Conservation (phyloP, 1,284 basidiomycete genomes). For the Irpex sp. region DNA sequence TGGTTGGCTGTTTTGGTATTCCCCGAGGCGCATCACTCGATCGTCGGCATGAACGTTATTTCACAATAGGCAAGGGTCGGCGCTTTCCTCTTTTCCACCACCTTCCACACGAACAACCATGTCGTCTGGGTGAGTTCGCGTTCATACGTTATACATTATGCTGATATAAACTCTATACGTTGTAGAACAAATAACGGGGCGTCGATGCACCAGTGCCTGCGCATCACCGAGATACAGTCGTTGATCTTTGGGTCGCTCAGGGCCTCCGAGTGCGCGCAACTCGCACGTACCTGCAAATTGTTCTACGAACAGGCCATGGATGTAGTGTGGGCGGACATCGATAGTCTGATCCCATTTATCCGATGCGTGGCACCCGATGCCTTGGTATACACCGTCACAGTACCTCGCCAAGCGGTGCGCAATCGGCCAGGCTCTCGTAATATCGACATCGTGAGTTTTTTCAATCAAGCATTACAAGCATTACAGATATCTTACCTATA, state of each 20-base stretch:
- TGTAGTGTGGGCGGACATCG: neutral
- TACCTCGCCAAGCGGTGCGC: neutral
- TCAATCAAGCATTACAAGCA: no score
- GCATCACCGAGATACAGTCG: neutral
- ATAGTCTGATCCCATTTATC: neutral
- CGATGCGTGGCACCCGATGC: neutral
- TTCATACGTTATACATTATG: no score
- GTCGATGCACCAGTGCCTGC: neutral
- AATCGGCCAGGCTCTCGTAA: neutral
- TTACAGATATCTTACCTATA: no score
- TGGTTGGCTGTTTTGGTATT: no score
- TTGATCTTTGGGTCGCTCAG: neutral
- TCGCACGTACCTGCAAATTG: neutral
- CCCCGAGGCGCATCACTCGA: no score
- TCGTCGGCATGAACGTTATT: no score
- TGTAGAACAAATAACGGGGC: no score
- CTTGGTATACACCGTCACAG: neutral
- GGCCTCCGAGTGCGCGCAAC: neutral
- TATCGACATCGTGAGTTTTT: neutral
- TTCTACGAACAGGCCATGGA: neutral
- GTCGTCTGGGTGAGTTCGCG: no score
- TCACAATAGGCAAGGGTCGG: no score
- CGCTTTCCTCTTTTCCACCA: no score
- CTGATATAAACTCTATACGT: no score
- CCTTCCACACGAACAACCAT: no score